Evolutionary conservation across 352 stramenopile species (phyloP).

Genomic region (Globisporangium nagaii): DNA sequence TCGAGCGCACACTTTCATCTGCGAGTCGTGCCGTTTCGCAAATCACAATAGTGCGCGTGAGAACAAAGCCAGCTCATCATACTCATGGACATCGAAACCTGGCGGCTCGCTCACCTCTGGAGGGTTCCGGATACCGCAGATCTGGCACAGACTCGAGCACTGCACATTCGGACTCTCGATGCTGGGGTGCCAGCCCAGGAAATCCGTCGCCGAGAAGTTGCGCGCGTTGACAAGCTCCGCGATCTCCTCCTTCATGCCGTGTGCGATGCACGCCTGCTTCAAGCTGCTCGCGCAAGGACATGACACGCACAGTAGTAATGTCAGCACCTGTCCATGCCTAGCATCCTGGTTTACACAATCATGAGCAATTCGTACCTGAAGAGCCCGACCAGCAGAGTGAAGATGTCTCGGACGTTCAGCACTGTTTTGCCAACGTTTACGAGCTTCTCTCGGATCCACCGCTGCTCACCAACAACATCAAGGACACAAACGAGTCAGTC

Average conservation of each 20-base stretch:
- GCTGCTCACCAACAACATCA: conserved; percentile 14
- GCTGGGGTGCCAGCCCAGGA: conserved; percentile 73
- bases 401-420: conserved; percentile 65
- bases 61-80: not conserved
- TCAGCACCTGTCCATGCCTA: not conserved
- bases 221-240: conserved; percentile 49
- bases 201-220: conserved; percentile 70
- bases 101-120: conserved; percentile 39
- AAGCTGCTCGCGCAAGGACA: conserved; percentile 23
- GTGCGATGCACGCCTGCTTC: conserved; percentile 54
- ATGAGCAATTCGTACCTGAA: conserved; percentile 44
- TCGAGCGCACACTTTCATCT: conserved; percentile 27
- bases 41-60: too few species aligned
- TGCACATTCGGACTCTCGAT: conserved; percentile 68
- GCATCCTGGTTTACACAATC: not conserved
- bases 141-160: conserved; percentile 65
- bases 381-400: conserved; percentile 72
- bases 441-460: conserved; percentile 78
- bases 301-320: not conserved
- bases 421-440: conserved; percentile 28
- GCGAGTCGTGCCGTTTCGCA: too few species aligned
- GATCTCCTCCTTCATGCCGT: conserved; percentile 45
- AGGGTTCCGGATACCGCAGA: conserved; percentile 70
- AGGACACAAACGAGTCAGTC: not conserved
- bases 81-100: not conserved